Conservation (phyloP, 1,284 basidiomycete genomes). For the Apiotrichum montevideense region DNA sequence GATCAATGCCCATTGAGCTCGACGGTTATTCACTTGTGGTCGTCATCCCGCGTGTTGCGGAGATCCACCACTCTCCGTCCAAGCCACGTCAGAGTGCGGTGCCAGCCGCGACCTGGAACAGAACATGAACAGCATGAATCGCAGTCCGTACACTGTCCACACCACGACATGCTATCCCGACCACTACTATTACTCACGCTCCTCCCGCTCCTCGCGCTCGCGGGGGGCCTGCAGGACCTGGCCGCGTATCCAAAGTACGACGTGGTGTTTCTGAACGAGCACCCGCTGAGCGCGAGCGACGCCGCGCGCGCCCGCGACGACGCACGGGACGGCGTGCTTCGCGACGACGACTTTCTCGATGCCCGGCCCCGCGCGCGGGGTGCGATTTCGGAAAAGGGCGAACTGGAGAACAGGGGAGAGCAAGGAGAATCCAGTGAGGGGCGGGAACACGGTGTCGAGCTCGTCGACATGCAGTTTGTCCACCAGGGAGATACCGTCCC, state of each 20-base stretch:
- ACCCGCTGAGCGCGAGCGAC: constrained; percentile 67
- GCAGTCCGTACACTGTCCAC: not conserved
- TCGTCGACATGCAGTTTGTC: constrained; percentile 32
- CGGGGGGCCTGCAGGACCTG: constrained; percentile 55
- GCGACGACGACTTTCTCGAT: constrained; percentile 67
- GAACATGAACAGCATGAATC: too few relatives aligned
- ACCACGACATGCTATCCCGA: not conserved
- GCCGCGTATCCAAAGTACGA: constrained; percentile 78
- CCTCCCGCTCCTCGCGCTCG: not conserved
- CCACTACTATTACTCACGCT: too few relatives aligned
- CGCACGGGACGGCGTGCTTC: constrained; percentile 55
- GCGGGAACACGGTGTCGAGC: constrained; percentile 7
- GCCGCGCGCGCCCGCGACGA: constrained; percentile 61
- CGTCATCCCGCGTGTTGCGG: too few relatives aligned
- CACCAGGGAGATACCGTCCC: constrained; percentile 8
- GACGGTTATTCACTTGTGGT: too few relatives aligned
- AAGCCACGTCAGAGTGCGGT: too few relatives aligned
- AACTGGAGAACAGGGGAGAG: constrained; percentile 9
- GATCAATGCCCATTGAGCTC: too few relatives aligned
- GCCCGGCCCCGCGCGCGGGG: constrained; percentile 52
- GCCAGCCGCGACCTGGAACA: too few relatives aligned
- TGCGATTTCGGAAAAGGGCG: constrained; percentile 48
- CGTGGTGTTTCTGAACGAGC: constrained; percentile 70
- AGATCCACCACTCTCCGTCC: too few relatives aligned
- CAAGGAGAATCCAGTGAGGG: not conserved